Evolutionary conservation across 1,284 basidiomycete species (phyloP).

Genomic region (Ustilago cynodontis): DNA sequence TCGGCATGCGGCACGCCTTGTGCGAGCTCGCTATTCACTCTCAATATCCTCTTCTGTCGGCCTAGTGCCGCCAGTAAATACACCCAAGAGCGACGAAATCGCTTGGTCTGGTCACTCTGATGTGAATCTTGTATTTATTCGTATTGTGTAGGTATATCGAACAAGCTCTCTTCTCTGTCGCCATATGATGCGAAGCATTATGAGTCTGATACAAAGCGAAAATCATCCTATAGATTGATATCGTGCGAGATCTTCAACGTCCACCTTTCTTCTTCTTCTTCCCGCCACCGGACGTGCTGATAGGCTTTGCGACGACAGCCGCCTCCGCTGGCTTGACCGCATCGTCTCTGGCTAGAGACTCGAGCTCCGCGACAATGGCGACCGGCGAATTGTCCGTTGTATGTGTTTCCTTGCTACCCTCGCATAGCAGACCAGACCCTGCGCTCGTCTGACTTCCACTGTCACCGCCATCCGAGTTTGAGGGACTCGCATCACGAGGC

Average conservation of each 20-base stretch:
- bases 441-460: constrained; percentile 29
- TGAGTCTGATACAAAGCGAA: background rate
- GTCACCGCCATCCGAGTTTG: constrained; percentile 24
- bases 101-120: too few species aligned
- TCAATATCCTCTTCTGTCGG: too few species aligned
- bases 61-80: too few species aligned
- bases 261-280: constrained; percentile 41
- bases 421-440: constrained; percentile 32
- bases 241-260: constrained; percentile 15
- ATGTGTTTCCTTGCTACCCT: constrained; percentile 42
- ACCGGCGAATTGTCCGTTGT: constrained; percentile 11
- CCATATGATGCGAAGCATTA: background rate
- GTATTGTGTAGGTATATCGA: background rate
- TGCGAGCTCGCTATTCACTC: too few species aligned
- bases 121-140: too few species aligned
- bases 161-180: background rate
- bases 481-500: constrained; percentile 27
- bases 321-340: background rate
- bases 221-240: background rate
- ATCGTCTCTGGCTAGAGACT: background rate
- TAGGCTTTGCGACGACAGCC: background rate
- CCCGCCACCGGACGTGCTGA: constrained; percentile 31
- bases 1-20: too few species aligned
- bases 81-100: too few species aligned
- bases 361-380: background rate